Conservation (phyloP, 805 yeast species). For the Isabelozyma pseudorhagii region DNA sequence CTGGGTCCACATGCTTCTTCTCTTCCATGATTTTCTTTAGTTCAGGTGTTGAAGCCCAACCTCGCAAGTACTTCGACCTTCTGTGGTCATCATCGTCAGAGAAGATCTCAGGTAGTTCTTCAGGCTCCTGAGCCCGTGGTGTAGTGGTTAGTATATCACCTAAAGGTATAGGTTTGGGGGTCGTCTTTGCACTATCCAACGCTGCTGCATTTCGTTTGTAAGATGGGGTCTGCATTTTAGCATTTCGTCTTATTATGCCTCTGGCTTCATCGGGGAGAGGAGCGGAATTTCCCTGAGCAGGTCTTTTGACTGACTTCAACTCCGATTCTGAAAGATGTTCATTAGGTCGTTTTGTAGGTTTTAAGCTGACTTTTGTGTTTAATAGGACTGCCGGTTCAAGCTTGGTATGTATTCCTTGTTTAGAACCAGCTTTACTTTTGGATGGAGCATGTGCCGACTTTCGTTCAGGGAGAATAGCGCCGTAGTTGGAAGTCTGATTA, state of each 20-base stretch:
- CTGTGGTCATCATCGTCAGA: conserved; percentile 35
- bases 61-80: conserved; percentile 17
- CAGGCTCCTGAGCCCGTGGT: conserved; percentile 7
- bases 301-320: neutral
- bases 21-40: conserved; percentile 22
- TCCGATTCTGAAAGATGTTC: neutral
- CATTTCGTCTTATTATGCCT: conserved; percentile 10
- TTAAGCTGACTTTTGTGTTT: neutral
- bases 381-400: neutral
- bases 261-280: conserved; percentile 39
- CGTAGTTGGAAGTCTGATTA: neutral
- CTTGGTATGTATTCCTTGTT: conserved; percentile 1
- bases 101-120: conserved; percentile 35
- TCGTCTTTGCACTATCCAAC: neutral
- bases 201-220: neutral
- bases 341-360: neutral
- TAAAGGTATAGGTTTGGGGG: neutral
- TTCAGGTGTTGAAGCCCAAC: conserved; percentile 41
- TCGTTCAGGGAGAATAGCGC: neutral
- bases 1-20: conserved; percentile 52
- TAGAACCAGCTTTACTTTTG: neutral
- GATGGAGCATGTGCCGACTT: neutral
- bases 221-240: neutral
- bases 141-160: neutral
- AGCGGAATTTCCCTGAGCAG: conserved; percentile 24